These are phyloP conservation scores for Jatropha multifida DNA, from an alignment of 441 rosid species.

Conservation along the genomic window DNA sequence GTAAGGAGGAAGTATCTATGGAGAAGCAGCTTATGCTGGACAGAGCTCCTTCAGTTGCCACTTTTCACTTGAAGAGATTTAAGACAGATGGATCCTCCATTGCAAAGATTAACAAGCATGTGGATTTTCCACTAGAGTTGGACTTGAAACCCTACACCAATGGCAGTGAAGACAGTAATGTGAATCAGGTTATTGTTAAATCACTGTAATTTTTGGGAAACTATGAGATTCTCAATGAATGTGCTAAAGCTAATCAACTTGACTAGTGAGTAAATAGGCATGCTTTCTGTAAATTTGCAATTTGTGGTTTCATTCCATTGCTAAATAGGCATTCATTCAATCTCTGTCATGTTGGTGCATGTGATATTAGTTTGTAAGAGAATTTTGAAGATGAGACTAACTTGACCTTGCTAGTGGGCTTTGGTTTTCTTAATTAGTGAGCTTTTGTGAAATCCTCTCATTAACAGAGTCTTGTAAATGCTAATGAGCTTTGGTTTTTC, in stretches of 20 bases:
- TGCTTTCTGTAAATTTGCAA: background rate
- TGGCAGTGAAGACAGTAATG: constrained; percentile 29
- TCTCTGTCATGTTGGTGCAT: background rate
- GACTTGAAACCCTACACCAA: constrained; percentile 66
- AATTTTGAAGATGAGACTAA: constrained; percentile 1
- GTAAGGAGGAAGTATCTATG: constrained; percentile 58
- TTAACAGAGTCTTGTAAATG: background rate
- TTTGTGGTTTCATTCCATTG: background rate
- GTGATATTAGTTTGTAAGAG: background rate
- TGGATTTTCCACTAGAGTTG: constrained; percentile 67
- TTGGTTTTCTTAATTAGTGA: background rate
- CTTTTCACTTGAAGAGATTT: constrained; percentile 86
- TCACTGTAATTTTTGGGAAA: background rate
- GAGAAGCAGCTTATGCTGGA: constrained; percentile 81
- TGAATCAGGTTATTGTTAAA: constrained; percentile 29
- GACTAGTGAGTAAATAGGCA: background rate
- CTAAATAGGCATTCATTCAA: background rate
- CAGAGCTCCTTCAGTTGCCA: constrained; percentile 56
- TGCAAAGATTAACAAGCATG: constrained; percentile 71
- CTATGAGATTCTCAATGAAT: background rate
- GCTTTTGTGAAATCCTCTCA: constrained; percentile 3
- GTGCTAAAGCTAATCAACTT: background rate
- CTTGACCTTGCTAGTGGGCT: background rate
- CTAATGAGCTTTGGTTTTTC: background rate
- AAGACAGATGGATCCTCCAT: constrained; percentile 55